Percentiles rank a stretch among this genome's conserved stretches.
Conservation (phyloP, 768 basidiomycete species). For the Psilocybe tampanensis region DNA sequence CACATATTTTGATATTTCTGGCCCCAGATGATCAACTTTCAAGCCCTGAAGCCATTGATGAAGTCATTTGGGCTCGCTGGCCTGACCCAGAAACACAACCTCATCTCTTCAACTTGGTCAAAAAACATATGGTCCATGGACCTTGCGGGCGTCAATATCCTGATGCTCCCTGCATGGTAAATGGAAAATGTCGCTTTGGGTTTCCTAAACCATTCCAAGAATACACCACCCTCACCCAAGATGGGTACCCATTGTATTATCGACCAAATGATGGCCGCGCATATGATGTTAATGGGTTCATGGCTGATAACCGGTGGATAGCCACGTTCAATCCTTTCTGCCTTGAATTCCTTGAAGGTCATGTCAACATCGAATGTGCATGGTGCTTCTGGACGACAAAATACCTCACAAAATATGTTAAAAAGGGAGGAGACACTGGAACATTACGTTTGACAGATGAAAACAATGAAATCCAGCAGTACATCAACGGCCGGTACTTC, state of each 20-base stretch:
- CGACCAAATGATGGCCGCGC: constrained; percentile 29
- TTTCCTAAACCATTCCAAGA: constrained; percentile 32
- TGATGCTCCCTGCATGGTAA: constrained; percentile 39
- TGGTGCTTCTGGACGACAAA: constrained; percentile 39
- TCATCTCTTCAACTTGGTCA: constrained; percentile 33
- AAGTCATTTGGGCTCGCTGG: constrained; percentile 38
- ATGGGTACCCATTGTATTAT: constrained; percentile 27
- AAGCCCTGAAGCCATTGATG: constrained; percentile 40
- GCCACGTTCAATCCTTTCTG: constrained; percentile 42
- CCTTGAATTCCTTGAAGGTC: constrained; percentile 34
- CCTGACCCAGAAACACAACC: constrained; percentile 41
- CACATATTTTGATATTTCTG: constrained; percentile 52
- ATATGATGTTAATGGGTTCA: constrained; percentile 20
- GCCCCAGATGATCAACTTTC: constrained; percentile 30
- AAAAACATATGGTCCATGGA: constrained; percentile 36
- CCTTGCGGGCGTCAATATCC: constrained; percentile 39
- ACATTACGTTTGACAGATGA: constrained; percentile 14
- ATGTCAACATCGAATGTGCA: constrained; percentile 49
- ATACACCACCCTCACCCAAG: constrained; percentile 9
- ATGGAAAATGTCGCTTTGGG: constrained; percentile 31
- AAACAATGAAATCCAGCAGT: constrained; percentile 39
- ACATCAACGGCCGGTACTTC: constrained; percentile 39
- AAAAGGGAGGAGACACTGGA: constrained; percentile 38
- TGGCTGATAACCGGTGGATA: constrained; percentile 39
- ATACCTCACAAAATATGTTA: constrained; percentile 49